Percentiles rank a stretch among this genome's conserved stretches.
Evolutionary conservation across 2,329 filamentous ascomycete species (phyloP).

Genomic region (Neofusicoccum ribis): DNA sequence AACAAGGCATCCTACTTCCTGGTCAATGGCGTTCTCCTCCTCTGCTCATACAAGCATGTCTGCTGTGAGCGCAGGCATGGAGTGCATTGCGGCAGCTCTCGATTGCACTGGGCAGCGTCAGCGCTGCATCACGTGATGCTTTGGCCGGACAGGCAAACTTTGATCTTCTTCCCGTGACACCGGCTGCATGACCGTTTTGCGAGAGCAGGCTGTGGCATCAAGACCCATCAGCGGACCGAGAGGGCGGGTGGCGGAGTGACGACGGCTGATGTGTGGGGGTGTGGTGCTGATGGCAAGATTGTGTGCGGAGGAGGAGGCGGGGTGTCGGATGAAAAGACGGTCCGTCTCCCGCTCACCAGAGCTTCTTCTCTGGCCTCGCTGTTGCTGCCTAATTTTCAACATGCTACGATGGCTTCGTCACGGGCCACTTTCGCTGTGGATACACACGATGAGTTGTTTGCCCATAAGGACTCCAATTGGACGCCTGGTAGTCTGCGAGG

Average conservation of each 20-base stretch:
- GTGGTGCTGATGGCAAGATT: neutral
- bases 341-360: neutral
- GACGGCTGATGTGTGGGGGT: too few relatives aligned
- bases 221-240: neutral
- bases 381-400: too few relatives aligned
- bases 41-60: constrained; percentile 6
- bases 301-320: neutral
- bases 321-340: neutral
- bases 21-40: neutral
- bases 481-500: too few relatives aligned
- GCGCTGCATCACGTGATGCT: neutral
- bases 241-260: too few relatives aligned
- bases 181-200: constrained; percentile 14
- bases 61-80: neutral
- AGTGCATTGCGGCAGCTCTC: neutral
- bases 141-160: neutral
- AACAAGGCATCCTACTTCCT: neutral
- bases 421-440: too few relatives aligned
- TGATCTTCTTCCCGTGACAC: constrained; percentile 17
- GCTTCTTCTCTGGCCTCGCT: too few relatives aligned
- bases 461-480: too few relatives aligned
- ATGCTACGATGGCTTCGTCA: too few relatives aligned
- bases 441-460: too few relatives aligned
- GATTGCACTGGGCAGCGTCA: neutral
- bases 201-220: constrained; percentile 1